Percentiles rank a stretch among this genome's conserved stretches.
Conservation (phyloP, 2,329 filamentous ascomycete species). For the Colletotrichum zoysiae region DNA sequence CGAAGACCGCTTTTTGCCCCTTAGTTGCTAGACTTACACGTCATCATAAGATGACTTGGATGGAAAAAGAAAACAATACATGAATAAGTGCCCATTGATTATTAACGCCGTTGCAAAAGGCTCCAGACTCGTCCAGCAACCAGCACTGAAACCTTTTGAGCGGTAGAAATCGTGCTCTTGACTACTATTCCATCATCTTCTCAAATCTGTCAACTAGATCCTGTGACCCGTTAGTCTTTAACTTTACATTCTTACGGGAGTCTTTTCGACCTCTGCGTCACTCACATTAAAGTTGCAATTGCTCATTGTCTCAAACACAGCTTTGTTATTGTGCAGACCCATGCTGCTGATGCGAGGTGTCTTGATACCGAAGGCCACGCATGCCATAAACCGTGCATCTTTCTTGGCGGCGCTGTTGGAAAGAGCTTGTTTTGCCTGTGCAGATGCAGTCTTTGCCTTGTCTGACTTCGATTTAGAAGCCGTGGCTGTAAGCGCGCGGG, state of each 20-base stretch:
- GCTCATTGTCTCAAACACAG: constrained; percentile 33
- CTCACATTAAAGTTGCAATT: constrained; percentile 32
- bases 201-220: constrained; percentile 28
- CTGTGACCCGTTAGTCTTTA: neutral
- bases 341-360: constrained; percentile 66
- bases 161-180: neutral
- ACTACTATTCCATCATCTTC: constrained; percentile 8
- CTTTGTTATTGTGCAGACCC: constrained; percentile 57
- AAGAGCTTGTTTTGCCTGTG: constrained; percentile 14
- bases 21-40: no score
- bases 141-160: neutral
- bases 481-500: neutral
- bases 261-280: neutral
- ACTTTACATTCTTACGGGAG: no score
- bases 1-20: no score
- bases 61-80: no score
- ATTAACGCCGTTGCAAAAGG: neutral
- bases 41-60: no score
- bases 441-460: constrained; percentile 3
- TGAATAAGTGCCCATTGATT: no score
- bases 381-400: constrained; percentile 69
- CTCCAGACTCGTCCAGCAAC: neutral
- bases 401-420: constrained; percentile 57
- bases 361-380: constrained; percentile 72
- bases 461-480: neutral